Evolutionary conservation across 495 filamentous ascomycete species (phyloP).

Genomic region (Extremus antarcticus): DNA sequence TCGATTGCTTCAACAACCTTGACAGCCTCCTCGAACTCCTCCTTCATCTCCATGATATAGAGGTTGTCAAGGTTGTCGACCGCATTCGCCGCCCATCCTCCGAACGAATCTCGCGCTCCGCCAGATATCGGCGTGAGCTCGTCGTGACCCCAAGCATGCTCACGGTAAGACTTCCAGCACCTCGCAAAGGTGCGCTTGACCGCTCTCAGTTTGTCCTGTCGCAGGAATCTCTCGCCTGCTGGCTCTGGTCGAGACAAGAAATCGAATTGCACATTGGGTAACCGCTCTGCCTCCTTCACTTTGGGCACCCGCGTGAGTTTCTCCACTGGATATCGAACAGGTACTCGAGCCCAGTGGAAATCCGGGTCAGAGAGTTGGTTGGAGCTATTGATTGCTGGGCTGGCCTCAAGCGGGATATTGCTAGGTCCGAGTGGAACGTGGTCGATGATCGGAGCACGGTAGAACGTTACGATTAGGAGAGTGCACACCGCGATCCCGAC

Average conservation of each 20-base stretch:
- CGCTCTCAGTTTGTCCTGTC: slow-evolving; percentile 19
- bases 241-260: slow-evolving; percentile 21
- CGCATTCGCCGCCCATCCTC: slow-evolving; percentile 50
- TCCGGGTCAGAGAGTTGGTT: neutral
- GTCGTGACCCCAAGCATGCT: slow-evolving; percentile 30
- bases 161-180: slow-evolving; percentile 26
- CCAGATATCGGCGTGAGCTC: slow-evolving; percentile 29
- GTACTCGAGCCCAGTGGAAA: slow-evolving; percentile 12
- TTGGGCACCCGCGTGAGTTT: slow-evolving; percentile 11
- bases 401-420: neutral
- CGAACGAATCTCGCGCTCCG: slow-evolving; percentile 39
- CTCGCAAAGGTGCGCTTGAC: slow-evolving; percentile 27
- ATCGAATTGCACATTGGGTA: slow-evolving; percentile 24
- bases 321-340: slow-evolving; percentile 9
- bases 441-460: neutral
- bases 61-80: slow-evolving; percentile 54
- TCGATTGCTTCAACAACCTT: slow-evolving; percentile 43
- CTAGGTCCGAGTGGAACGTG: neutral
- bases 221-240: slow-evolving; percentile 10
- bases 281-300: slow-evolving; percentile 1
- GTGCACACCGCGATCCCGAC: neutral
- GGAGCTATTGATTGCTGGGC: neutral
- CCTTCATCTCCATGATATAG: slow-evolving; percentile 50
- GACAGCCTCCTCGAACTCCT: slow-evolving; percentile 50
- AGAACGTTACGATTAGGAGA: slow-evolving; percentile 2